Evolutionary conservation across 2,329 filamentous ascomycete species (phyloP).

Genomic region (Calonectria hongkongensis): DNA sequence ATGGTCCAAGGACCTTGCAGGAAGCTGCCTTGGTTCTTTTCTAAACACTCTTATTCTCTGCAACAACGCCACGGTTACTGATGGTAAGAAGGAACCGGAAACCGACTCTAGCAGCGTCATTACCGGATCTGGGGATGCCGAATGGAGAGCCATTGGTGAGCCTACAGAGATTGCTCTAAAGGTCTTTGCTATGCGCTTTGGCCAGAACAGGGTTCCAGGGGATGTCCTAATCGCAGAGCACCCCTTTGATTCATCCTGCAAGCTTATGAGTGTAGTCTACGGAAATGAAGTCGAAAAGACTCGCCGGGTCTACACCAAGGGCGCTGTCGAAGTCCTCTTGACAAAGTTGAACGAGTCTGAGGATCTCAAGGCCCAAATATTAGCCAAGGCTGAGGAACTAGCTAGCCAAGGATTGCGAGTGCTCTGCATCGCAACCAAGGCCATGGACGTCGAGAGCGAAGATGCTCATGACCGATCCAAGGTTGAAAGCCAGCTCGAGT

Average conservation of each 20-base stretch:
- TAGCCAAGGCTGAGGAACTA: conserved; percentile 72
- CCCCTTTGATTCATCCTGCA: conserved; percentile 83
- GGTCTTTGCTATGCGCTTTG: conserved; percentile 82
- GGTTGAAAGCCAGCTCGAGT: conserved; percentile 75
- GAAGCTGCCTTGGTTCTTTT: conserved; percentile 66
- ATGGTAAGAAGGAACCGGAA: conserved; percentile 67
- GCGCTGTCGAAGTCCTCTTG: conserved; percentile 74
- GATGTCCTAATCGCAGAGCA: conserved; percentile 77
- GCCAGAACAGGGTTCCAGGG: conserved; percentile 67
- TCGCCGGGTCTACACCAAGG: conserved; percentile 73
- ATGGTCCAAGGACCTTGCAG: conserved; percentile 65
- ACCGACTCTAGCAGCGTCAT: conserved; percentile 69
- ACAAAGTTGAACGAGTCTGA: conserved; percentile 70
- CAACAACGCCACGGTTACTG: conserved; percentile 74
- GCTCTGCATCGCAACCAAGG: conserved; percentile 77
- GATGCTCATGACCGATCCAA: conserved; percentile 68
- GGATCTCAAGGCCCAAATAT: conserved; percentile 67
- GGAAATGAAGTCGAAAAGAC: conserved; percentile 58
- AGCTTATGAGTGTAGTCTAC: conserved; percentile 85
- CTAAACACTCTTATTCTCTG: conserved; percentile 76
- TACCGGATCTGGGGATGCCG: conserved; percentile 63
- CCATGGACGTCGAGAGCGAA: conserved; percentile 60
- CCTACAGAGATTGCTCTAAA: conserved; percentile 85
- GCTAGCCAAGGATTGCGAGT: conserved; percentile 80
- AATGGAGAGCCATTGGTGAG: conserved; percentile 78